Conservation (phyloP, 2,329 filamentous ascomycete genomes). For the Hymenoscyphus albidus region DNA sequence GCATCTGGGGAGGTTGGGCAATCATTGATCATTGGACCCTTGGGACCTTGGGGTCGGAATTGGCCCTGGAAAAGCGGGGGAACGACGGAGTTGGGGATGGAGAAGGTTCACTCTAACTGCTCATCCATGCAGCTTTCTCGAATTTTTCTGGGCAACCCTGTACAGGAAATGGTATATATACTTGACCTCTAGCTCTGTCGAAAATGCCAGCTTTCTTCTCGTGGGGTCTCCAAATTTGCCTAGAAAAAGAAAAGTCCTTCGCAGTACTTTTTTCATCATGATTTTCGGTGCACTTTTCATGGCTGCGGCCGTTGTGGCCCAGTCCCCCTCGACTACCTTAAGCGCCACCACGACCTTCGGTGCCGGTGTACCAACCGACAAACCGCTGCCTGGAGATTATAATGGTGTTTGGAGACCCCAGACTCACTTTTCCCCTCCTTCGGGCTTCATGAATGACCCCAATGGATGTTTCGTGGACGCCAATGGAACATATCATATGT, state of each 20-base stretch:
- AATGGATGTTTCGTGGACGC: slow-evolving; percentile 60
- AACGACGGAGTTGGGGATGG: neutral
- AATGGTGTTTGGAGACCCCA: slow-evolving; percentile 40
- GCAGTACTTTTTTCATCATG: slow-evolving; percentile 12
- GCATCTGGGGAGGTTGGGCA: neutral
- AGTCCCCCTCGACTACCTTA: slow-evolving; percentile 15
- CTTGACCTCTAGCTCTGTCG: neutral
- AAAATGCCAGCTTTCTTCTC: neutral
- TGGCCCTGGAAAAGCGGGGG: neutral
- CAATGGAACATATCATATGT: slow-evolving; percentile 57
- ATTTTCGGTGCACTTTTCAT: slow-evolving; percentile 17
- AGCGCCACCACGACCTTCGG: slow-evolving; percentile 20
- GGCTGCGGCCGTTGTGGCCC: slow-evolving; percentile 19
- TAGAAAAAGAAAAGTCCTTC: neutral
- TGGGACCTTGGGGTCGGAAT: neutral
- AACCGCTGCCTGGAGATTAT: slow-evolving; percentile 26
- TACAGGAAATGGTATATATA: neutral
- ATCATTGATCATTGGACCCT: no score
- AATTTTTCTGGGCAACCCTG: neutral
- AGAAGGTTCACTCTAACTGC: neutral
- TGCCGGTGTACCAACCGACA: slow-evolving; percentile 24
- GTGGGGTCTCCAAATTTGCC: neutral
- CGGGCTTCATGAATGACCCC: slow-evolving; percentile 57
- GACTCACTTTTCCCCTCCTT: slow-evolving; percentile 52
- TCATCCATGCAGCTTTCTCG: neutral